Evolutionary conservation across 805 yeast genomes (phyloP), one percentile per base, ranked within the genome.

Genomic region (Cyberlindnera xishuangbannaensis): DNA sequence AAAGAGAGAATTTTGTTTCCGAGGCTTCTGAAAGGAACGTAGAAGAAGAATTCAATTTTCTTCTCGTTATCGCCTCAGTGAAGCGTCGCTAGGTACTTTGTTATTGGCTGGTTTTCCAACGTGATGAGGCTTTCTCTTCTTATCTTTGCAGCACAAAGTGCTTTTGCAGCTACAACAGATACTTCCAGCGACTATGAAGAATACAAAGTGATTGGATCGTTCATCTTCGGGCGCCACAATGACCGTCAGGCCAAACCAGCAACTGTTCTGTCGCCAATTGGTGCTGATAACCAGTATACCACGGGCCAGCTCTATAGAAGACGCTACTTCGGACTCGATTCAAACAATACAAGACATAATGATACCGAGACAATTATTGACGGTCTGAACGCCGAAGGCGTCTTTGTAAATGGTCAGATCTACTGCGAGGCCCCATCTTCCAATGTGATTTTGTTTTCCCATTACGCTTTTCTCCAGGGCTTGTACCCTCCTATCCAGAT

Each of bases 241-340:
- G 75, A 69, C 45, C 59, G 75, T 41, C 58, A 65, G 29, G 54
- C 64, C 22, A 69, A 69, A 40, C 74, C 73, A 12, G 64, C 71
- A 6, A 48, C 46, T 25, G 50, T 58, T 31, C 50, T 69, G 31
- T 64, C 72, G 18, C 65, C 71, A n/a, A 35, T 57, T 13, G 75
- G 75, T 38, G 65, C 68, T 8, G 36, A 32, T 15, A 50, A 56
- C 32, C 67, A 60, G 43, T 54, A 45, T 33, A 50, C 42, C n/a
- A 51, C 61, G 12, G 75, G 75, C 27, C 42, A 48, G 21, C 64
- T 57, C 45, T 62, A 53, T 53, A 55, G 68, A 37, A 50, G 63
- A 37, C 59, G 74, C 40, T 69, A 69, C 47, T 62, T 64, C 33
- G 67, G 65, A 15, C 31, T 56, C 13, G 53, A 51, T 9, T 47